Conservation (phyloP, 495 filamentous ascomycete genomes). For the Penicillium crystallinum region DNA sequence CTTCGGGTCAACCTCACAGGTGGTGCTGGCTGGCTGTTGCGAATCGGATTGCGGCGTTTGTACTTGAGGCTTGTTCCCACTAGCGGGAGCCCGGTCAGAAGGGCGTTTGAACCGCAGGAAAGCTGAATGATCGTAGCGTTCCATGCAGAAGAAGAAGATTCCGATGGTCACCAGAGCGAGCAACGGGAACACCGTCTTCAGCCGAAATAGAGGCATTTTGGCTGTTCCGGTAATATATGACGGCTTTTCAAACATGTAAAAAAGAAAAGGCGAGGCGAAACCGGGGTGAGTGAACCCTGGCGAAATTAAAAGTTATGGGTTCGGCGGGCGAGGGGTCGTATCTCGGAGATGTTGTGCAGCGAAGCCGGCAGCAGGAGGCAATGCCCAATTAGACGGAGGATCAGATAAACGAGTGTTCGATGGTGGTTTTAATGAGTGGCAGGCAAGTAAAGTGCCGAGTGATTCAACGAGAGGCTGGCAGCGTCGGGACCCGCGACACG, state of each 20-base stretch:
- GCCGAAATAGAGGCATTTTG: slow-evolving; percentile 43
- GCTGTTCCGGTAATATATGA: slow-evolving; percentile 18
- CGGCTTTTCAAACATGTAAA: slow-evolving; percentile 38
- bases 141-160: slow-evolving; percentile 43
- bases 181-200: slow-evolving; percentile 43
- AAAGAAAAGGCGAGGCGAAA: slow-evolving; percentile 6
- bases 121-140: slow-evolving; percentile 41
- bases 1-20: slow-evolving; percentile 37
- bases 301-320: slow-evolving; percentile 6
- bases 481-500: slow-evolving; percentile 37
- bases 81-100: slow-evolving; percentile 23
- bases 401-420: slow-evolving; percentile 6
- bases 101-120: slow-evolving; percentile 40
- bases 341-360: slow-evolving; percentile 12
- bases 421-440: slow-evolving; percentile 19
- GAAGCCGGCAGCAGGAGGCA: slow-evolving; percentile 2
- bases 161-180: slow-evolving; percentile 41
- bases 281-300: not conserved
- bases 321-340: slow-evolving; percentile 13
- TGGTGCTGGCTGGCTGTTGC: slow-evolving; percentile 10
- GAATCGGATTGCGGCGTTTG: slow-evolving; percentile 17
- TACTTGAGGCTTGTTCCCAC: slow-evolving; percentile 11
- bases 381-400: not conserved
- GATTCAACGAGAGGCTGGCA: slow-evolving; percentile 30
- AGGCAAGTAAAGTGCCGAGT: slow-evolving; percentile 25